A percentile compares a stretch with the other conserved stretches of the same genome.
Evolutionary conservation across 73 alveolate genomes (phyloP).

Genomic region (Paramecium pentaurelia): DNA sequence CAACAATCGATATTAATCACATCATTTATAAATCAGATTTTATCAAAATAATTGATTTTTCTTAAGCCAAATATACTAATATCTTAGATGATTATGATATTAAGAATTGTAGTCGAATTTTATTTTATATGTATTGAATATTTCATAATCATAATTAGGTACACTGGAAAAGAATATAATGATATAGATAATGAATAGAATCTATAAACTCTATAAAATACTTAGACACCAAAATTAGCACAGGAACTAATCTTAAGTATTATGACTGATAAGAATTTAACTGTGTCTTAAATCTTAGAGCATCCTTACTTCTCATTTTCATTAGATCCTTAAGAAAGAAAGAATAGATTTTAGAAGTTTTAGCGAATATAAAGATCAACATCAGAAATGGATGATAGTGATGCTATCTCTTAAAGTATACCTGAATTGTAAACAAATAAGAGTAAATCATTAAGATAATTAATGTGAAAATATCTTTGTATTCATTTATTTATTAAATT

Average conservation of each 20-base stretch:
- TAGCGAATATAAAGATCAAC: background rate
- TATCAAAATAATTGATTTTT: background rate
- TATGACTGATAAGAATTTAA: background rate
- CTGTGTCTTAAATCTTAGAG: background rate
- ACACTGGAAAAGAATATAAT: background rate
- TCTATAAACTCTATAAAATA: background rate
- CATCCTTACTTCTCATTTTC: background rate
- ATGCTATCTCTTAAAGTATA: background rate
- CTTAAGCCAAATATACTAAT: background rate
- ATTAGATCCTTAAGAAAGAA: background rate
- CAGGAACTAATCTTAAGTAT: background rate
- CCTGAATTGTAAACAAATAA: background rate
- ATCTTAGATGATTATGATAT: background rate
- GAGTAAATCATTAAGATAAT: background rate
- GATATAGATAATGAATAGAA: background rate
- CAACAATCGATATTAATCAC: background rate
- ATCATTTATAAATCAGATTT: background rate
- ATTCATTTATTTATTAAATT: background rate
- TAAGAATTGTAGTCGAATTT: background rate
- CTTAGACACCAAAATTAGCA: background rate
- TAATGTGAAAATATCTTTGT: background rate
- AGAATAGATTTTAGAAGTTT: background rate
- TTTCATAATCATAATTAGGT: background rate
- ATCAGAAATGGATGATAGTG: conserved; percentile 20
- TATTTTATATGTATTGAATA: background rate